Evolutionary conservation across 208 protist genomes (phyloP), one percentile per base, ranked within the genome.

Genomic region (Crithidia fasciculata): DNA sequence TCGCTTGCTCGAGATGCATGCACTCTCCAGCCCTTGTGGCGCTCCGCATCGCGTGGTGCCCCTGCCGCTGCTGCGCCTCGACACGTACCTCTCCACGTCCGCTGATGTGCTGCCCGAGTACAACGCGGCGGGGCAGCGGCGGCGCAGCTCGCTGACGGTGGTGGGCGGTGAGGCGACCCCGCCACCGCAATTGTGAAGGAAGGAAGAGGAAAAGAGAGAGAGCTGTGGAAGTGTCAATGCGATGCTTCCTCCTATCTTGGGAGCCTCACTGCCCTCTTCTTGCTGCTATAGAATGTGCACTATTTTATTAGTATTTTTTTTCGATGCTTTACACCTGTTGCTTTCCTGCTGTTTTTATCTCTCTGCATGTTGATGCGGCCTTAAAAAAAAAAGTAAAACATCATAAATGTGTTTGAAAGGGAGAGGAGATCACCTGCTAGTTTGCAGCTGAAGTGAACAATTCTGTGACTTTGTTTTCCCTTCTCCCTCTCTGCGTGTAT

Each of bases 11-110:
- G 70, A 69, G 52, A 28, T 59, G 55, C 18, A 41, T 15, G 12
- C 5, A 44, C 19, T 44, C 10, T 36, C 56, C 8, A 4, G 19
- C 4, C 56, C 16, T 8, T 44, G 19, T 55, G 47, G 18, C 7
- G 45, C 45, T 8, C 16, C 18, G 44, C 43, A 4, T 39, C 69
- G 63, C 4, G 61, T 54, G 49, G 13, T 81, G 13, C 76, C 71
- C 53, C 69, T 84, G 65, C 80, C 74, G 12, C 69, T 76, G 19
- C 36, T 83, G n/a, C 62, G 69, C 53, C 50, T 78, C 16, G 67
- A 76, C 71, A 71, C 70, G 13, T 75, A 78, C 62, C 59, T 81
- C 28, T 71, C 76, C 19, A 72, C 76, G 3, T 67, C 80, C 6
- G 63, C 72, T 8, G 57, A 49, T 37, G 69, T 76, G 8, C 39